Percentiles rank a stretch among this genome's conserved stretches.
These are phyloP conservation scores for Podaxis carcinomalis DNA, from an alignment of 768 basidiomycete genomes.

Conservation along the genomic window DNA sequence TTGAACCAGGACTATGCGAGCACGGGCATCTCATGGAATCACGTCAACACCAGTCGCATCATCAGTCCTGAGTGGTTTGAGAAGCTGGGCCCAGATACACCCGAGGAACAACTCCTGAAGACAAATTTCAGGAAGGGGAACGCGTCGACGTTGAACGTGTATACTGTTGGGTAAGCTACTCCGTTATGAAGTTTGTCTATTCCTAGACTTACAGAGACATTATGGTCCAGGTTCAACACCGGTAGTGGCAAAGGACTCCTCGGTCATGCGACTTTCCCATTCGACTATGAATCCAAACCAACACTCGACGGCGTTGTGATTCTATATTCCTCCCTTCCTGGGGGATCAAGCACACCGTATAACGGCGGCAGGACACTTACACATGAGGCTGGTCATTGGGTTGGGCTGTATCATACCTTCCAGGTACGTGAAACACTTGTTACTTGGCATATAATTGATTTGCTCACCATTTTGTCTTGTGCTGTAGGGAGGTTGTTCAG, in stretches of 20 bases:
- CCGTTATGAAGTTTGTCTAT: conserved; percentile 5
- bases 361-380: conserved; percentile 43
- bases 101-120: conserved; percentile 42
- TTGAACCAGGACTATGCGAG: conserved; percentile 38
- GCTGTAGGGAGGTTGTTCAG: conserved; percentile 19
- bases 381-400: conserved; percentile 55
- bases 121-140: conserved; percentile 35
- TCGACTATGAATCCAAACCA: conserved; percentile 30
- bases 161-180: conserved; percentile 38
- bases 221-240: conserved; percentile 19
- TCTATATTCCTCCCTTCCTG: conserved; percentile 34
- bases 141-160: conserved; percentile 41
- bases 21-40: conserved; percentile 34
- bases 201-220: conserved; percentile 17
- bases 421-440: conserved; percentile 24
- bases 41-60: conserved; percentile 38
- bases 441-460: background rate
- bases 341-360: conserved; percentile 34
- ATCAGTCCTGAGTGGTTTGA: conserved; percentile 45
- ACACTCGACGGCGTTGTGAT: conserved; percentile 44
- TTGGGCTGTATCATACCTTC: conserved; percentile 55
- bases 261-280: conserved; percentile 51
- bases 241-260: conserved; percentile 32
- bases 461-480: background rate
- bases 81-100: conserved; percentile 32